Evolutionary conservation across 495 filamentous ascomycete species (phyloP).

Genomic region (Delitschia confertaspora): DNA sequence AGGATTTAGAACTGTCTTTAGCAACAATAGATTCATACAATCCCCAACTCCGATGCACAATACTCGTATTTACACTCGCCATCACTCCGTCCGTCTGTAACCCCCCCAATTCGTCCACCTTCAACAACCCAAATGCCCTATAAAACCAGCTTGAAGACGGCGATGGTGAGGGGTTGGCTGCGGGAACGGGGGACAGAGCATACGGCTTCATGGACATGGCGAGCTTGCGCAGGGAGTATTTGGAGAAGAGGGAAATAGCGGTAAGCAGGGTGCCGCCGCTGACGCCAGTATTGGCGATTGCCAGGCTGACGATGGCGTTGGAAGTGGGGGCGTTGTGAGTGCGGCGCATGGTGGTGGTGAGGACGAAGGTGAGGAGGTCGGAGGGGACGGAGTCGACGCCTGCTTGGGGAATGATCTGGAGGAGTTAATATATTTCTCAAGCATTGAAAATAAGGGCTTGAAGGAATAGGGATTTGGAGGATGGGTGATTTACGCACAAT

Average conservation of each 20-base stretch:
- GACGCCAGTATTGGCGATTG: slow-evolving; percentile 49
- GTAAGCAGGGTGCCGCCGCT: slow-evolving; percentile 72
- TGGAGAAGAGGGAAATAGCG: slow-evolving; percentile 53
- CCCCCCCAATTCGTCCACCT: slow-evolving; percentile 56
- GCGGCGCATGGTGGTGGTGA: slow-evolving; percentile 57
- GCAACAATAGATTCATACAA: slow-evolving; percentile 48
- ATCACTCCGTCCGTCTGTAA: slow-evolving; percentile 47
- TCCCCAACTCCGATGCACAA: slow-evolving; percentile 71
- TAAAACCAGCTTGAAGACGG: slow-evolving; percentile 30
- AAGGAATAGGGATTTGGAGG: not conserved
- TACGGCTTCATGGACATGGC: slow-evolving; percentile 50
- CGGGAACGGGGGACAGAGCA: slow-evolving; percentile 53
- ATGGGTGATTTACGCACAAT: slow-evolving; percentile 46
- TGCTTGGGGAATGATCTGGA: slow-evolving; percentile 72
- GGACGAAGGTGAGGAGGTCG: slow-evolving; percentile 65
- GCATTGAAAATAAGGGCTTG: not conserved
- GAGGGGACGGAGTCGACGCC: slow-evolving; percentile 80
- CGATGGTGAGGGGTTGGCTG: slow-evolving; percentile 34
- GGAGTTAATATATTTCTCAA: slow-evolving; percentile 22
- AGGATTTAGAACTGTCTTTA: not conserved
- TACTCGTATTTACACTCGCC: slow-evolving; percentile 54
- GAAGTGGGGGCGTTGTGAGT: slow-evolving; percentile 46
- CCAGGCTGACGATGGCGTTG: slow-evolving; percentile 53
- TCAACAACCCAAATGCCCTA: slow-evolving; percentile 52
- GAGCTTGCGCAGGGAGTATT: slow-evolving; percentile 51